Evolutionary conservation across 306 rosid species (phyloP).

Genomic region (Urtica urens): DNA sequence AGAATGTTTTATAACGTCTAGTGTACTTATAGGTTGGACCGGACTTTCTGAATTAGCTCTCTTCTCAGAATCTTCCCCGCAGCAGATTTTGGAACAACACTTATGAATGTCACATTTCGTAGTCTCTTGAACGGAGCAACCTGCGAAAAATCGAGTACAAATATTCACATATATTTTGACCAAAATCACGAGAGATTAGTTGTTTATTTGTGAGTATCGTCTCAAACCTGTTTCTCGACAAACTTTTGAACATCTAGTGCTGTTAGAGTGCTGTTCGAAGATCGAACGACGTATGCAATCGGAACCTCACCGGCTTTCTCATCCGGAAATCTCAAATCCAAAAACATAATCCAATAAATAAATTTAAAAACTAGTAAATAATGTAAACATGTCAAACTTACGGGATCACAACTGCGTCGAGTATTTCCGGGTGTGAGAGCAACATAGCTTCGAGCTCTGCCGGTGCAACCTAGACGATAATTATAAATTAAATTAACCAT

Average conservation of each 20-base stretch:
- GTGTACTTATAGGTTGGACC: slow-evolving; percentile 35
- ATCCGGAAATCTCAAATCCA: slow-evolving; percentile 62
- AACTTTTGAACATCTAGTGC: slow-evolving; percentile 56
- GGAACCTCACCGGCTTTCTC: slow-evolving; percentile 96
- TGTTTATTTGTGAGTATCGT: neutral
- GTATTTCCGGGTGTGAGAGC: slow-evolving; percentile 78
- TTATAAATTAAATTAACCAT: no score
- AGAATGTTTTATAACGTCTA: neutral
- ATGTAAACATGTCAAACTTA: no score
- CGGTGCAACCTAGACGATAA: slow-evolving; percentile 94
- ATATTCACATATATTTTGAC: no score
- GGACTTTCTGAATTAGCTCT: slow-evolving; percentile 59
- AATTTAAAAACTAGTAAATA: no score
- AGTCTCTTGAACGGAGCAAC: slow-evolving; percentile 80
- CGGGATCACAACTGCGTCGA: slow-evolving; percentile 94
- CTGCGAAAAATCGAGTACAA: slow-evolving; percentile 25
- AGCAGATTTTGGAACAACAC: slow-evolving; percentile 56
- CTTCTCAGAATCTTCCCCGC: slow-evolving; percentile 81
- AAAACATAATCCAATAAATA: no score
- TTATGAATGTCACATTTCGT: slow-evolving; percentile 59
- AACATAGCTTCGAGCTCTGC: slow-evolving; percentile 92
- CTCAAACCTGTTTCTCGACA: slow-evolving; percentile 60
- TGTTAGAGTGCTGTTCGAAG: slow-evolving; percentile 51
- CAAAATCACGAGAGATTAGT: no score
- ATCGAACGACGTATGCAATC: slow-evolving; percentile 59